phyloP scores from a whole-genome alignment of 2,329 filamentous ascomycete genomes.

The Clonostachys chloroleuca region DNA sequence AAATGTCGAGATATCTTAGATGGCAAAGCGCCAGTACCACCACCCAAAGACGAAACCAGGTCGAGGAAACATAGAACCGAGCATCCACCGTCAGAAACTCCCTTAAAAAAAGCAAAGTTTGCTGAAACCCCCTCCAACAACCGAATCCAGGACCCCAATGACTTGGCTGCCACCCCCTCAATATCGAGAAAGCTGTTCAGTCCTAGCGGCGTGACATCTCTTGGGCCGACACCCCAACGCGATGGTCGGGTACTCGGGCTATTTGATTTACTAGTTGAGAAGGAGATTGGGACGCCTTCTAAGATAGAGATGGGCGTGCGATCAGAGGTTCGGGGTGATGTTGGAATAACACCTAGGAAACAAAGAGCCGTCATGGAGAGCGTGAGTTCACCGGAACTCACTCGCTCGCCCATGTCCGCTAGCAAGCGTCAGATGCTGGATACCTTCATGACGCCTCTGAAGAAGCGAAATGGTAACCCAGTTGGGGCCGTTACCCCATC shows the following conservation, averaged over 20 bases:
- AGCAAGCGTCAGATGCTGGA: conserved; percentile 59
- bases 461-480: conserved; percentile 34
- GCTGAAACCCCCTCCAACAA: conserved; percentile 41
- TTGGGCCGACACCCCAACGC: conserved; percentile 77
- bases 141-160: conserved; percentile 29
- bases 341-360: conserved; percentile 41
- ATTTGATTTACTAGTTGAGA: conserved; percentile 63
- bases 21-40: conserved; percentile 37
- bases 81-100: conserved; percentile 31
- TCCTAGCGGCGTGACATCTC: conserved; percentile 51
- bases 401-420: conserved; percentile 46
- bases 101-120: conserved; percentile 45
- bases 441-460: conserved; percentile 61
- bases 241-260: conserved; percentile 74
- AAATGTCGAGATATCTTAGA: conserved; percentile 55
- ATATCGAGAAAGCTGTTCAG: conserved; percentile 56
- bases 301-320: conserved; percentile 24
- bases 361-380: conserved; percentile 19
- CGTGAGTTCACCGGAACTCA: conserved; percentile 23
- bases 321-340: neutral
- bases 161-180: conserved; percentile 50
- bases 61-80: conserved; percentile 30
- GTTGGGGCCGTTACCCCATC: conserved; percentile 36
- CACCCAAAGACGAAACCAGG: conserved; percentile 27
- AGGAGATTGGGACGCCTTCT: conserved; percentile 43